phyloP scores from a whole-genome alignment of 208 protist genomes.

The Acanthamoeba sp. region DNA sequence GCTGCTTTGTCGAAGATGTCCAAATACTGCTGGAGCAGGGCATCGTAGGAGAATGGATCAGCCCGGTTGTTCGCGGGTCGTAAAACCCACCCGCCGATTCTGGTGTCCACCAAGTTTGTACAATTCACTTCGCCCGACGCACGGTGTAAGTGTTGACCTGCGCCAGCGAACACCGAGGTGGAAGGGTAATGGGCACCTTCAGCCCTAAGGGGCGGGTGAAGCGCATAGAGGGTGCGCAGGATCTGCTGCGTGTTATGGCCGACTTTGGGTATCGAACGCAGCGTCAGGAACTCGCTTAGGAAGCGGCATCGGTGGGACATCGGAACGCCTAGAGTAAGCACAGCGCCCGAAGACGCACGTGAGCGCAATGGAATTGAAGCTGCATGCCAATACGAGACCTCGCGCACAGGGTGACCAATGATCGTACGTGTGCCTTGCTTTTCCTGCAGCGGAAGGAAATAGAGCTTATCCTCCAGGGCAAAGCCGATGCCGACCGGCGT shows the following conservation, averaged over 20 bases:
- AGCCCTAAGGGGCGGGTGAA: constrained; percentile 23
- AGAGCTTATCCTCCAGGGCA: not conserved
- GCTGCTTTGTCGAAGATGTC: not conserved
- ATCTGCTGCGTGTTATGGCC: constrained; percentile 35
- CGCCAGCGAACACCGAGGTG: too few relatives aligned
- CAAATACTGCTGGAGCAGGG: constrained; percentile 43
- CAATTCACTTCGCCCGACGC: not conserved
- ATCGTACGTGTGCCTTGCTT: constrained; percentile 22
- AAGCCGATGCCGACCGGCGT: constrained; percentile 8
- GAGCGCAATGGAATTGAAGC: not conserved
- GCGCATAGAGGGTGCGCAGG: constrained; percentile 12
- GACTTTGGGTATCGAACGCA: not conserved
- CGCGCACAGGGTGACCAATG: too few relatives aligned
- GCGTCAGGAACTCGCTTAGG: not conserved
- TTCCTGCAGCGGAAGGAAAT: constrained; percentile 21
- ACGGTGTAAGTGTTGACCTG: too few relatives aligned
- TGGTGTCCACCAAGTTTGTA: constrained; percentile 8
- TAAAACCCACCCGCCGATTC: constrained; percentile 39
- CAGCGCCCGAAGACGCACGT: not conserved
- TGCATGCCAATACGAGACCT: not conserved
- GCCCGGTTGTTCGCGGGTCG: constrained; percentile 3
- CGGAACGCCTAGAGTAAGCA: not conserved
- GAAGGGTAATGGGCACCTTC: too few relatives aligned
- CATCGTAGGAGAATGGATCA: constrained; percentile 14
- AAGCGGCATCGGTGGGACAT: constrained; percentile 33